Conservation (phyloP, 495 filamentous ascomycete species). For the Talaromyces thailandensis region DNA sequence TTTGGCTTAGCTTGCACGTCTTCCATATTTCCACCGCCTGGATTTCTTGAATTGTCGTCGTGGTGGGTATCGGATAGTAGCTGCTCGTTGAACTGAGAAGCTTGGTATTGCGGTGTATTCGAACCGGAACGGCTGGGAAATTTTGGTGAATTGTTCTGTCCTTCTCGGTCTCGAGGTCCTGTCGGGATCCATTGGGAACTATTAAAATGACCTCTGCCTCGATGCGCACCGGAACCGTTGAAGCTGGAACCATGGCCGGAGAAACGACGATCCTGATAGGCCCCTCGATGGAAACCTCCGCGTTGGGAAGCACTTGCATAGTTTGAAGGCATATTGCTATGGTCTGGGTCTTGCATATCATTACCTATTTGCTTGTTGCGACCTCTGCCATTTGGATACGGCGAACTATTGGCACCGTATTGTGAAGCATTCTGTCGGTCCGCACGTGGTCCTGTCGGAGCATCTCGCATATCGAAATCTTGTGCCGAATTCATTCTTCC, state of each 20-base stretch:
- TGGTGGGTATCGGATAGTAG: not conserved
- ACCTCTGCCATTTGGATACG: constrained; percentile 47
- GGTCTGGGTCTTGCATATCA: constrained; percentile 45
- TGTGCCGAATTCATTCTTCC: constrained; percentile 25
- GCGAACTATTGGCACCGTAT: constrained; percentile 53
- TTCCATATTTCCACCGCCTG: constrained; percentile 48
- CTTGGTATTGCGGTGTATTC: constrained; percentile 15
- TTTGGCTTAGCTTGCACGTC: constrained; percentile 40
- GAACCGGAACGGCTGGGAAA: constrained; percentile 18
- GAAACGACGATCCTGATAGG: constrained; percentile 43
- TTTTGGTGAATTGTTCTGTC: constrained; percentile 23
- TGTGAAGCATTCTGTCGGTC: constrained; percentile 47
- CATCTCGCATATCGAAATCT: constrained; percentile 19
- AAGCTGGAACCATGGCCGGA: constrained; percentile 22
- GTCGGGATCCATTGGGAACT: constrained; percentile 54
- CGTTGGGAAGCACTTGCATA: constrained; percentile 41
- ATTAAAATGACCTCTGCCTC: constrained; percentile 40
- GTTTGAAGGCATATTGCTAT: constrained; percentile 37
- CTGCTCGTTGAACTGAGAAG: constrained; percentile 12
- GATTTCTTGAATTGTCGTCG: not conserved
- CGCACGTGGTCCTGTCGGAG: constrained; percentile 23
- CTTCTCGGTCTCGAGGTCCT: constrained; percentile 20
- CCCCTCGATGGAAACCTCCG: constrained; percentile 47
- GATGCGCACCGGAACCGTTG: constrained; percentile 21
- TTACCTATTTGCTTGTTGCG: constrained; percentile 41